Conservation (phyloP, 2,329 filamentous ascomycete genomes). For the Paradendryphiella salina region DNA sequence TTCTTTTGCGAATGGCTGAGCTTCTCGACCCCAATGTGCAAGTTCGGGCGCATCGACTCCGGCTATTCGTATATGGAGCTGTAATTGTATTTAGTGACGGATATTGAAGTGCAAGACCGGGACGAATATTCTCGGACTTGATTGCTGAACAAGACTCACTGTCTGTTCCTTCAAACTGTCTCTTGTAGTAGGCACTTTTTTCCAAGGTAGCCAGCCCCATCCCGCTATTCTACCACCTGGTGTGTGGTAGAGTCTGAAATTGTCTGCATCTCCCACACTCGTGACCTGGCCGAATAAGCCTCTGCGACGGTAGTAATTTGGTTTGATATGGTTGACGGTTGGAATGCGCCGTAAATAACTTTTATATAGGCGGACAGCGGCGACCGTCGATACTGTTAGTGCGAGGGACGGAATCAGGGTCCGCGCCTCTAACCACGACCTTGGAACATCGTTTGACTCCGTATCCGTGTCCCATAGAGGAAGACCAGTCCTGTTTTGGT, state of each 20-base stretch:
- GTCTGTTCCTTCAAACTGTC: constrained; percentile 75
- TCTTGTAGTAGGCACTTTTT: constrained; percentile 70
- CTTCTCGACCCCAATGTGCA: constrained; percentile 86
- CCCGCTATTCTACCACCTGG: constrained; percentile 84
- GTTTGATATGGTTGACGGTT: constrained; percentile 72
- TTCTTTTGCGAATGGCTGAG: constrained; percentile 81
- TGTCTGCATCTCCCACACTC: constrained; percentile 93
- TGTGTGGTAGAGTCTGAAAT: constrained; percentile 92
- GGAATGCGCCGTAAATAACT: constrained; percentile 81
- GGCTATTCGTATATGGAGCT: constrained; percentile 88
- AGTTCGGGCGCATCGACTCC: constrained; percentile 92
- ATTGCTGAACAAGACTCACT: constrained; percentile 53
- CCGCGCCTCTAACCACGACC: constrained; percentile 58
- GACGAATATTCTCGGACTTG: background rate
- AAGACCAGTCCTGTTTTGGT: constrained; percentile 37
- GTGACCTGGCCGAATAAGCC: constrained; percentile 85
- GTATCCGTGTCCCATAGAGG: constrained; percentile 31
- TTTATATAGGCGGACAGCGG: constrained; percentile 64
- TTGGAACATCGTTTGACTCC: constrained; percentile 54
- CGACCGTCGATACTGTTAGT: constrained; percentile 60
- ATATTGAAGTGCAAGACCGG: background rate
- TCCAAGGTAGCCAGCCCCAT: constrained; percentile 84
- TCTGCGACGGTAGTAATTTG: constrained; percentile 71
- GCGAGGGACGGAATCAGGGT: constrained; percentile 59
- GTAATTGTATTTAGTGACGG: constrained; percentile 22